These are phyloP conservation scores for Butyriboletus loyo DNA, from an alignment of 768 basidiomycete species.

Conservation along the genomic window DNA sequence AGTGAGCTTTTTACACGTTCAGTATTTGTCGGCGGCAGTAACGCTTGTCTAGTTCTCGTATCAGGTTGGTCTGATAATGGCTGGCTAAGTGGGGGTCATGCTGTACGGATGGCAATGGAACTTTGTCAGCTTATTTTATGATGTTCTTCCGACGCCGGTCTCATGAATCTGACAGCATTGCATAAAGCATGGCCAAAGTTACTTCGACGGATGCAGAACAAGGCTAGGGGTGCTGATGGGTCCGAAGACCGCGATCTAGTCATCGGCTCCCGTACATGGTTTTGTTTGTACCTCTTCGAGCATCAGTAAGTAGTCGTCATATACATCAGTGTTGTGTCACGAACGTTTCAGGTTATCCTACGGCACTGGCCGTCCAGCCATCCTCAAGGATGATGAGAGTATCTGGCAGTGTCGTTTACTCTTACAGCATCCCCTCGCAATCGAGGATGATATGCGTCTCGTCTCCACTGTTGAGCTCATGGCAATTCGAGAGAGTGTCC, in stretches of 20 bases:
- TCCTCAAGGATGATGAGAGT: constrained; percentile 89
- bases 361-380: constrained; percentile 90
- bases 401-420: constrained; percentile 78
- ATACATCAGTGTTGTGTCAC: not conserved
- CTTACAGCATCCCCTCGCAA: constrained; percentile 81
- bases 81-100: constrained; percentile 94
- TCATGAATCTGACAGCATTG: constrained; percentile 52
- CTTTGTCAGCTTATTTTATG: constrained; percentile 53
- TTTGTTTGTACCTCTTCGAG: constrained; percentile 90
- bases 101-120: constrained; percentile 97
- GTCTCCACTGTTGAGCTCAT: constrained; percentile 94
- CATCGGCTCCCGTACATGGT: constrained; percentile 84
- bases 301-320: constrained; percentile 66
- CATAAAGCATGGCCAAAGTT: constrained; percentile 90
- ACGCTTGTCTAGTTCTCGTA: constrained; percentile 60
- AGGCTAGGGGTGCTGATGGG: constrained; percentile 45
- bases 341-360: constrained; percentile 73
- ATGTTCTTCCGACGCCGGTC: not conserved
- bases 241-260: constrained; percentile 76
- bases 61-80: constrained; percentile 95
- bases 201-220: constrained; percentile 70
- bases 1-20: constrained; percentile 47
- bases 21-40: not conserved
- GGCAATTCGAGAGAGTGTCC: constrained; percentile 81
- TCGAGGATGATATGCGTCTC: constrained; percentile 92